Evolutionary conservation across 345 rosid species (phyloP), one percentile per base, ranked within the genome.

Genomic region (Euphorbia peplus): DNA sequence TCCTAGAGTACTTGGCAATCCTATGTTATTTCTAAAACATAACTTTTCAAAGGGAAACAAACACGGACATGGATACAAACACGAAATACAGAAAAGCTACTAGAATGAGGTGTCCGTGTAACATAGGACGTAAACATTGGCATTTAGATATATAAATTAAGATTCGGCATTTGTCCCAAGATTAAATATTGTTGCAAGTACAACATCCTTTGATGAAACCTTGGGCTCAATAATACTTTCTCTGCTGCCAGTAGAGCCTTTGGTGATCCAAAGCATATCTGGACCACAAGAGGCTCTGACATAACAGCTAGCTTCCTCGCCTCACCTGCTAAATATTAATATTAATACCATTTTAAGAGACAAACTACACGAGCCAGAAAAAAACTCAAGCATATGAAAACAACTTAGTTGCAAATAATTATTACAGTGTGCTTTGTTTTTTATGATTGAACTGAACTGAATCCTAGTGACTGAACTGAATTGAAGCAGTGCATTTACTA

Each of bases 261-360:
- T 37, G 41, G 25, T 8, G 24, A 32, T 59, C 44, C 25, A 32
- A 32, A 59, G 13, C 44, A 59, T 44, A 30, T 10, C n/a, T 32
- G 14, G 63, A 26, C 60, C 60, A 56, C 60, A 25, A 56, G 60
- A 25, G 60, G 18, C 19, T 25, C 60, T 56, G 60, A 56, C 60
- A 56, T 4, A 58, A 16, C 62, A 15, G 41, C 21, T 29, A 59
- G 44, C 22, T 30, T 19, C 44, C 30, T 29, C 42, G 18, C 42
- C 8, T 59, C n/a, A n/a, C n/a, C n/a, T n/a, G n/a, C n/a, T n/a
- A n/a, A n/a, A n/a, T n/a, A n/a, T 19, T 32, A 21, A 29, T 8
- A 6, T 57, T 25, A 14, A 29, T 29, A 14, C 63, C 30, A 58
- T 7, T 15, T 58, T 5, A 4, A 2, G 39, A 29, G 42, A 16